These are phyloP conservation scores for Paramecium sexaurelia DNA, from an alignment of 73 alveolate species.

Conservation along the genomic window DNA sequence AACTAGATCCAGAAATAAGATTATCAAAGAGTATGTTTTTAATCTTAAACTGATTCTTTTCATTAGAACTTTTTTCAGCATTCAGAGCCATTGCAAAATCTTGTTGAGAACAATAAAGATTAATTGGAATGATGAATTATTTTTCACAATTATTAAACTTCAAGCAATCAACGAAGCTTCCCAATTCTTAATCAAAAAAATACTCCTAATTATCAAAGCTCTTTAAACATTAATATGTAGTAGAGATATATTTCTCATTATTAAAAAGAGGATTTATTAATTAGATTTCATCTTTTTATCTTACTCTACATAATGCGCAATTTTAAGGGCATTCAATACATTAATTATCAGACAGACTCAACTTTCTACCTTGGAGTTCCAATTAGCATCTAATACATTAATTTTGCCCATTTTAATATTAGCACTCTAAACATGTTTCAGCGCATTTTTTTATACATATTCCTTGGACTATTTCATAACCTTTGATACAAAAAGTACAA, in stretches of 20 bases:
- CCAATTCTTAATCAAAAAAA: neutral
- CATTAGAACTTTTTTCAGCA: neutral
- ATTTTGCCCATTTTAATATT: neutral
- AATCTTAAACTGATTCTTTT: neutral
- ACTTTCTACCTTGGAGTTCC: neutral
- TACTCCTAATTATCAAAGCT: neutral
- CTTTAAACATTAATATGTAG: neutral
- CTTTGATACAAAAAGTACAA: neutral
- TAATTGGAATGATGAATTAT: neutral
- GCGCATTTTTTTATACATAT: neutral
- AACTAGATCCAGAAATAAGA: neutral
- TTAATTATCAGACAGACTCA: neutral
- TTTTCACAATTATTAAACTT: neutral
- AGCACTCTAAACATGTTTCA: neutral
- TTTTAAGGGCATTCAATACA: slow-evolving; percentile 1
- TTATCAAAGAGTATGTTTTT: neutral
- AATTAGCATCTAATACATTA: neutral
- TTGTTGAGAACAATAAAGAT: neutral
- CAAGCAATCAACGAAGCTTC: neutral
- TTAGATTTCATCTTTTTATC: neutral
- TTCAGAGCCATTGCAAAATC: neutral
- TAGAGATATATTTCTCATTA: neutral
- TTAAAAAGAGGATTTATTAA: neutral
- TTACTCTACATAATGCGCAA: neutral
- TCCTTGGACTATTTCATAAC: neutral